Evolutionary conservation across 306 rosid genomes (phyloP), one percentile per base, ranked within the genome.

Genomic region (Casuarina glauca): DNA sequence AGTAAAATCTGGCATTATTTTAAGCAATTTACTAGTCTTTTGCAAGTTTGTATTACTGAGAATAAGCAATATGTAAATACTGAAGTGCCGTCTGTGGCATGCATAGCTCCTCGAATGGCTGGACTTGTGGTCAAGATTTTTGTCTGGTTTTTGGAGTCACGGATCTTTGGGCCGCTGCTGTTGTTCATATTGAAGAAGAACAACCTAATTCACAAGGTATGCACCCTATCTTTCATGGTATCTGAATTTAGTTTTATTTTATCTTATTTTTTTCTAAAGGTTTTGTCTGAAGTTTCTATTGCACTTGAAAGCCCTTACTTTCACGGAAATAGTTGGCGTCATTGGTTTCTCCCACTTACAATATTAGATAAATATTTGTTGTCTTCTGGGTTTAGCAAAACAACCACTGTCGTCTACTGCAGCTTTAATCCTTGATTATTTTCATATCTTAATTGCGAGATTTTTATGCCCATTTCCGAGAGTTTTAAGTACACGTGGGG

Each of bases 91-190:
- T 75, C 51, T 67, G 32, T 19, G 43, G 35, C 52, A 20, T 46
- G 50, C 38, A 35, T 84, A 94, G 98, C 98, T 82, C 98, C 98
- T 35, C 93, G 93, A 44, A 86, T 92, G 98, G 76, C 97, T 79
- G 98, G 97, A 62, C 19, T 88, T 64, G 60, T 88, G 78, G 90
- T 83, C 78, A 94, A 92, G 76, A 75, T 92, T 71, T 90, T 92
- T 71, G 87, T 83, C 51, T 79, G 83, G 89, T 57, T 90, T 11
- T 72, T 94, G 88, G 98, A 94, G 83, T 85, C 75, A 61, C 85
- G 88, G 64, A 76, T 94, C 74, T 12, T 94, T 73, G 97, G 98
- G 82, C 85, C 84, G 35, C n/a, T 89, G 39, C 13, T 94, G 9
- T 20, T 90, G 75, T 84, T 76, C 89, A 78, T 90, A 54, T 64